These are phyloP conservation scores for Alloteropsis angusta DNA, from an alignment of 202 grass and related monocot genomes.

Conservation along the genomic window DNA sequence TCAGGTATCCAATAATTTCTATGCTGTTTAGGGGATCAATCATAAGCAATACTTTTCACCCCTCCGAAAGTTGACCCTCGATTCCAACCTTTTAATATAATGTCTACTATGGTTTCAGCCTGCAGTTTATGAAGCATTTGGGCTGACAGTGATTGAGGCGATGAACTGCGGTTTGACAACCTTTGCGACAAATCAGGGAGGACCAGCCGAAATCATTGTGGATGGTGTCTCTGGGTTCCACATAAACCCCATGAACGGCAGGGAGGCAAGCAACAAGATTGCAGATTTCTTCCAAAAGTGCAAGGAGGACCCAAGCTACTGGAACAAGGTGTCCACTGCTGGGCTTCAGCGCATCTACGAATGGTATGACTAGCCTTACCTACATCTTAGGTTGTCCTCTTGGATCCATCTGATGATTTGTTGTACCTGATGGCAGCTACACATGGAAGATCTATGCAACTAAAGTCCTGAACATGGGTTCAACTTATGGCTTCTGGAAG, in stretches of 20 bases:
- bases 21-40: background rate
- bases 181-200: constrained; percentile 83
- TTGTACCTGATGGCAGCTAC: constrained; percentile 41
- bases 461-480: constrained; percentile 80
- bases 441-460: constrained; percentile 95
- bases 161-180: constrained; percentile 88
- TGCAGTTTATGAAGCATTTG: constrained; percentile 91
- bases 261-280: constrained; percentile 58
- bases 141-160: constrained; percentile 87
- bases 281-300: constrained; percentile 88
- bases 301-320: constrained; percentile 61
- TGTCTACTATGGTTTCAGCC: constrained; percentile 46
- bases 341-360: constrained; percentile 89
- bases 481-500: constrained; percentile 69
- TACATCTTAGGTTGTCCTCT: background rate
- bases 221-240: constrained; percentile 92
- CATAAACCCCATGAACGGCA: constrained; percentile 68
- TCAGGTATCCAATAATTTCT: constrained; percentile 38
- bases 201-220: constrained; percentile 85
- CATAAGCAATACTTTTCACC: background rate
- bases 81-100: background rate
- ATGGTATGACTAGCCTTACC: constrained; percentile 33
- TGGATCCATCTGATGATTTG: background rate
- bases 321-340: constrained; percentile 81
- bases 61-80: background rate